phyloP scores from a whole-genome alignment of 2,329 filamentous ascomycete genomes.

The Hypomyces rosellus region DNA sequence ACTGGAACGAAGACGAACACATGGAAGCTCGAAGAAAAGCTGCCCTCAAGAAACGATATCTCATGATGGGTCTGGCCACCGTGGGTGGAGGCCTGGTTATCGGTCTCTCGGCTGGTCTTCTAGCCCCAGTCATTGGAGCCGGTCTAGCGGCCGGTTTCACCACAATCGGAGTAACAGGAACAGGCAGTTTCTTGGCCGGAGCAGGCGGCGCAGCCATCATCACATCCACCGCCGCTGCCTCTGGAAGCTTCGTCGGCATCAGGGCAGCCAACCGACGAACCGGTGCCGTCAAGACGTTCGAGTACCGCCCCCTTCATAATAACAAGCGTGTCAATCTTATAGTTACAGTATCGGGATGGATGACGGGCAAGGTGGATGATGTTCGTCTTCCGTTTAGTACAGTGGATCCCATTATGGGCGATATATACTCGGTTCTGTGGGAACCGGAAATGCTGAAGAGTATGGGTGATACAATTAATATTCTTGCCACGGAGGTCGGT shows the following conservation, averaged over 20 bases:
- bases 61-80: conserved; percentile 95
- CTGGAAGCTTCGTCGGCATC: conserved; percentile 79
- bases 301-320: conserved; percentile 94
- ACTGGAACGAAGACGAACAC: conserved; percentile 95
- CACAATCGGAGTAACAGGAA: conserved; percentile 87
- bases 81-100: conserved; percentile 94
- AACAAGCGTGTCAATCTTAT: conserved; percentile 97
- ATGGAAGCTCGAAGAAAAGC: conserved; percentile 79
- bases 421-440: conserved; percentile 95
- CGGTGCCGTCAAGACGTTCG: conserved; percentile 90
- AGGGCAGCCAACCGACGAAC: conserved; percentile 82
- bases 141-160: conserved; percentile 92
- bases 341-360: conserved; percentile 93
- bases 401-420: conserved; percentile 94
- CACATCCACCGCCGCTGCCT: conserved; percentile 79
- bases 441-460: conserved; percentile 96
- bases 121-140: conserved; percentile 90
- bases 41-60: conserved; percentile 74
- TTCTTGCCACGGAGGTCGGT: conserved; percentile 89
- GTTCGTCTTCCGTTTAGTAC: conserved; percentile 94
- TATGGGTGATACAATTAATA: conserved; percentile 98
- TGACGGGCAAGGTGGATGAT: conserved; percentile 96
- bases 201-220: conserved; percentile 91
- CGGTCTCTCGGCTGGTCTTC: conserved; percentile 82
- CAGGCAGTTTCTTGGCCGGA: conserved; percentile 81